Conservation (phyloP, 139 green algal species). For the Volvox africanus region DNA sequence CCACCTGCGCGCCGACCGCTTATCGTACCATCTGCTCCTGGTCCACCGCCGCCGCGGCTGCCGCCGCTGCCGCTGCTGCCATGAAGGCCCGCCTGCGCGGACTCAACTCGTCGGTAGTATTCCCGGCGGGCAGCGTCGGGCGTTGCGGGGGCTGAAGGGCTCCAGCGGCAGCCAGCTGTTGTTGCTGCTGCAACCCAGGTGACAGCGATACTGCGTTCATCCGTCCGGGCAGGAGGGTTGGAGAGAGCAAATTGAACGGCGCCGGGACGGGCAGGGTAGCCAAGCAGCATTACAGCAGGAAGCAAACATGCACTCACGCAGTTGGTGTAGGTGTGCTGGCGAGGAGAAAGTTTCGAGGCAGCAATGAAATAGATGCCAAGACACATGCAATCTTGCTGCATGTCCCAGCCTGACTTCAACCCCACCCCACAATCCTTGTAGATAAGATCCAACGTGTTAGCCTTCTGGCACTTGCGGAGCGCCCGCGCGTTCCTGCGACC, state of each 20-base stretch:
- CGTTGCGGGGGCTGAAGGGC: neutral
- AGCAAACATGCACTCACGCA: too few species aligned
- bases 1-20: too few species aligned
- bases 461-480: too few species aligned
- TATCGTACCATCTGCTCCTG: slow-evolving; percentile 8
- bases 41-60: neutral
- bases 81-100: neutral
- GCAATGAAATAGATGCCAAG: neutral
- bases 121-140: neutral
- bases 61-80: neutral
- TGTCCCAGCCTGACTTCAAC: neutral
- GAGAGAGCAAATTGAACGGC: too few species aligned
- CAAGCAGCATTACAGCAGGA: too few species aligned
- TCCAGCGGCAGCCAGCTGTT: neutral
- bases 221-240: neutral
- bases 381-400: neutral
- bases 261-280: too few species aligned
- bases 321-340: neutral
- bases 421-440: neutral
- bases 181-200: neutral
- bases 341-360: neutral
- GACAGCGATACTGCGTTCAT: neutral
- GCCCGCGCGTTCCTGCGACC: too few species aligned
- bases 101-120: neutral
- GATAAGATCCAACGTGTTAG: too few species aligned